Evolutionary conservation across 805 yeast species (phyloP), one percentile per base, ranked within the genome.

Genomic region (Dipodascus albidus): DNA sequence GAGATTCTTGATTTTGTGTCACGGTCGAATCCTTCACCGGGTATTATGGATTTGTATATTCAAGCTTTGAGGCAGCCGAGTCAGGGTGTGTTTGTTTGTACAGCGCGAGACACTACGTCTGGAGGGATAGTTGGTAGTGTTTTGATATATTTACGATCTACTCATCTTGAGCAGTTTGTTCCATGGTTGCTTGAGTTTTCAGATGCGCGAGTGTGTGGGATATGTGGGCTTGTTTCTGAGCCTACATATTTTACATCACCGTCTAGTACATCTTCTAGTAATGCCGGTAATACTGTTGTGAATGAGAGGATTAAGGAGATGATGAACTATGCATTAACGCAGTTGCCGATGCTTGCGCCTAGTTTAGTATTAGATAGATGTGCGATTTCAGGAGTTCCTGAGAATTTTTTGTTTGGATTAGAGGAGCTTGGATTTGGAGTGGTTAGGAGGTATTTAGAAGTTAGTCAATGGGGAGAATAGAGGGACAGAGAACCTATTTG

Each of bases 151-250:
- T 75, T 77, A 31, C 74, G 72, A 56, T 69, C 67, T 48, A 73
- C 78, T 4, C 68, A 65, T 52, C 57, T 80, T 6, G 67, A 81
- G 2, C 70, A 70, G 50, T 76, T 67, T 62, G 78, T 67, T 61
- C 84, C 84, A 14, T 77, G 78, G 59, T 67, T 80, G 51, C 76
- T 76, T 33, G 74, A 73, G 57, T 68, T 70, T 23, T 59, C 57
- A 22, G 61, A 53, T 42, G 64, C 64, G 11, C 57, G 59, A 38
- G 66, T 76, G n/a, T 81, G 81, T 4, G 81, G 80, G 1, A 66
- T 80, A 9, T 67, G 78, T 14, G 81, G 80, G 2, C 71, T 80
- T 1, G 70, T 79, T 27, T 75, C 79, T 19, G 20, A 38, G 15
- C 9, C 8, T 11, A 27, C 11, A 11, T 27, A 69, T 70, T 47